A percentile compares a stretch with the other conserved stretches of the same genome.
Evolutionary conservation across 2,329 filamentous ascomycete species (phyloP).

Genomic region (Mycosphaerella sp.): DNA sequence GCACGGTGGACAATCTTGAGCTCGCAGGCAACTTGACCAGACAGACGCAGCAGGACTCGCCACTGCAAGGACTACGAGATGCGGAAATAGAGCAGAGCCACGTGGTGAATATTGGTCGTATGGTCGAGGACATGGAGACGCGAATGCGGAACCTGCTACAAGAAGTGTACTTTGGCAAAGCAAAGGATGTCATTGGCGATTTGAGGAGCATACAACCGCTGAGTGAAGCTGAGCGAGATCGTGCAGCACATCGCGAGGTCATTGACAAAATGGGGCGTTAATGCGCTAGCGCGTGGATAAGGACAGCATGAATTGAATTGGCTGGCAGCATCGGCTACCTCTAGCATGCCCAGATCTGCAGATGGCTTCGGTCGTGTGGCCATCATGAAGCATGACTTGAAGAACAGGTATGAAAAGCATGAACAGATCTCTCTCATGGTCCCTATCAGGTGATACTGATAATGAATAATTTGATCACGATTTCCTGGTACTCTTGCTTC

Average conservation of each 20-base stretch:
- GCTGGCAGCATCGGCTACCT: background rate
- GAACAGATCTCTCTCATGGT: background rate
- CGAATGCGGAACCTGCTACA: constrained; percentile 98
- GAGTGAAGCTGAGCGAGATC: constrained; percentile 76
- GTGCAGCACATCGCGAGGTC: constrained; percentile 81
- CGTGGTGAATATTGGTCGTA: constrained; percentile 86
- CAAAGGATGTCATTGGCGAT: constrained; percentile 96
- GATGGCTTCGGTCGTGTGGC: background rate
- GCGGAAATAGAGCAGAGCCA: constrained; percentile 79
- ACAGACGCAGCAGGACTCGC: constrained; percentile 86
- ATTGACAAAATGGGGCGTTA: constrained; percentile 52
- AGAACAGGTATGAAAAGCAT: constrained; percentile 7
- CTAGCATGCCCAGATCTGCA: background rate
- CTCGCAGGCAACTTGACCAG: constrained; percentile 96
- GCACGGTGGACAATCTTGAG: constrained; percentile 75
- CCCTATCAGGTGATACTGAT: background rate
- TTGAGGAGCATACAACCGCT: constrained; percentile 79
- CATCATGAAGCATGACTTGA: constrained; percentile 1
- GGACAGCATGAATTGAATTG: background rate
- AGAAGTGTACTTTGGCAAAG: constrained; percentile 99
- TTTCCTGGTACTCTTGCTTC: background rate
- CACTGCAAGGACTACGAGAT: constrained; percentile 49
- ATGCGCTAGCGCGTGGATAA: background rate
- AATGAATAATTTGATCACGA: background rate
- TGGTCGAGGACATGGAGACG: constrained; percentile 99